Evolutionary conservation across 306 rosid species (phyloP), one percentile per base, ranked within the genome.

Genomic region (Begonia peltatifolia): DNA sequence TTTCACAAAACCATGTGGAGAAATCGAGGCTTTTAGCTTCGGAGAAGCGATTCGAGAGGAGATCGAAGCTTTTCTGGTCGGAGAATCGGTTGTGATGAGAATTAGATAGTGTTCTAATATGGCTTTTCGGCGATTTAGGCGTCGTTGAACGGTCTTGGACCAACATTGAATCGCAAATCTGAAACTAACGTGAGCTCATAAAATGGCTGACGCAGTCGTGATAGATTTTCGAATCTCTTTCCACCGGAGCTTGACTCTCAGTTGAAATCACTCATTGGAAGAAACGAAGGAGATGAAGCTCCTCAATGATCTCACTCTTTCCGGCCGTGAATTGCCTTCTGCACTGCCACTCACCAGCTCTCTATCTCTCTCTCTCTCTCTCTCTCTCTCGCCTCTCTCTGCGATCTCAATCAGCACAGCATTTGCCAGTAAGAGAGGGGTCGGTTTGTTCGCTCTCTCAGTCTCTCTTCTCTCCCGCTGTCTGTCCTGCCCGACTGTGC

Each of bases 191-290:
- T 30, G 9, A 30, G 38, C 38, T 30, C 38, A 30, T 30, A 30
- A 30, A 30, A 30, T 30, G 38, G 38, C 38, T 0, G 38, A 30
- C 23, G 14, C 47, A 11, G 14, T 25, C 9, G 8, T 17, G 10
- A 41, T 13, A 11, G 23, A 15, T 5, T 23, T 12, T 36, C 41
- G 12, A 47, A 14, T 42, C 53, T 20, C 30, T 16, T 50, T 43
- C 47, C 49, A 54, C 46, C 46, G 25, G 52, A 43, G 50, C 56
- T 66, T 65, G 74, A 71, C 67, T 75, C 63, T 55, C 43, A 69
- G 72, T 36, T 30, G 65, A 67, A 61, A 11, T 17, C 43, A 25
- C 13, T 36, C 67, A 10, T 30, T 1, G 50, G 13, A 17, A 41
- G n/a, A 41, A 75, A 61, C 41, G 20, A 35, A 54, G 61, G 55